Evolutionary conservation across 2,329 filamentous ascomycete species (phyloP), one percentile per base, ranked within the genome.

Genomic region (Sclerotinia trifoliorum): DNA sequence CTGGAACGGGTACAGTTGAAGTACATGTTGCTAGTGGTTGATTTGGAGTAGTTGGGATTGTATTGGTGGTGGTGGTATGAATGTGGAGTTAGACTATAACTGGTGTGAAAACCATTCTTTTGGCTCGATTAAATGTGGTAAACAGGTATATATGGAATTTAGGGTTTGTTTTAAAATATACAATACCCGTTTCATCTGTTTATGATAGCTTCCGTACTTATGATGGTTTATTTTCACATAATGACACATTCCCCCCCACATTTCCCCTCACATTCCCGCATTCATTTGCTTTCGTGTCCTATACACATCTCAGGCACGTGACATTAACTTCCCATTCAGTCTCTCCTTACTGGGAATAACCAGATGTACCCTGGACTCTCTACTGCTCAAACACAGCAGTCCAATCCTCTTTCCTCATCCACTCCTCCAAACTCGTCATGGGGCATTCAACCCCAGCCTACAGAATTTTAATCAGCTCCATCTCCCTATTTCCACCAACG

Each of bases 21-120:
- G 61, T 68, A 35, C 61, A 65, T 54, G 67, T 68, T 54, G 67
- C 67, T 32, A 65, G n/a, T 65, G 67, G 67, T 54, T 67, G 17
- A 35, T n/a, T 17, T 19, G 17, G 6, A 8, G 11, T 5, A 17
- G 24, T 6, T 49, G 6, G 39, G 17, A 13, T 15, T 24, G 29
- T 10, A 15, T 4, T 62, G 24, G 13, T 35, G 32, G 21, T 35
- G 55, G n/a, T 39, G 55, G 39, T 17, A 13, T 42, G 39, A 0
- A 29, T 8, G 8, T 5, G 51, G 26, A 21, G 26, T 32, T 13
- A 8, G 7, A 8, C 17, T 5, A 32, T 11, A 8, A 19, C 51
- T 32, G 29, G 29, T 54, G 26, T 4, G 26, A 3, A 32, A 4
- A 54, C 13, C 3, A 21, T 54, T 54, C 52, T 54, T 21, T 21